phyloP scores from a whole-genome alignment of 106 monocot species.

The Chionographis japonica region DNA sequence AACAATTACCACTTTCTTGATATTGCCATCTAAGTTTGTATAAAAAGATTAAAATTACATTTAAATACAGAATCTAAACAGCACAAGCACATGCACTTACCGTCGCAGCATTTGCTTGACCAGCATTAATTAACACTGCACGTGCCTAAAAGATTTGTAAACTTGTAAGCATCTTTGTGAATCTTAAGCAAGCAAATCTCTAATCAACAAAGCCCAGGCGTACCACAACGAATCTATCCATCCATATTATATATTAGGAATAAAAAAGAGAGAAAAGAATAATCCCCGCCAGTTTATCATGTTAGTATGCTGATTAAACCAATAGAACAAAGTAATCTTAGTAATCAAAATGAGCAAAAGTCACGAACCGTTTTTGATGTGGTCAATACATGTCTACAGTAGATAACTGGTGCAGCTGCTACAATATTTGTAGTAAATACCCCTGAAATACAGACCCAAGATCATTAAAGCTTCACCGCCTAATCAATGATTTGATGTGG shows the following conservation, averaged over 20 bases:
- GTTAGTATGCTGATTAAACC: too few relatives aligned
- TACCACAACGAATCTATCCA: too few relatives aligned
- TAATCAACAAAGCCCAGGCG: too few relatives aligned
- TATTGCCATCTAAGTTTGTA: background rate
- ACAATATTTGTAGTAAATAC: constrained; percentile 90
- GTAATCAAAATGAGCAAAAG: background rate
- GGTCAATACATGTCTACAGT: constrained; percentile 62
- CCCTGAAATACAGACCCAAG: constrained; percentile 32
- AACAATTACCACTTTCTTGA: background rate
- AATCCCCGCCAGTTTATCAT: too few relatives aligned
- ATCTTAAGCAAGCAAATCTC: background rate
- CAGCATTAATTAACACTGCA: constrained; percentile 95
- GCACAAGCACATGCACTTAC: constrained; percentile 40
- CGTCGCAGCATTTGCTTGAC: constrained; percentile 99
- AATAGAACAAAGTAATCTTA: too few relatives aligned
- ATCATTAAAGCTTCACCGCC: too few relatives aligned
- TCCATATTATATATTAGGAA: too few relatives aligned
- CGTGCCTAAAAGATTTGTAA: constrained; percentile 47
- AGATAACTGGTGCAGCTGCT: constrained; percentile 90
- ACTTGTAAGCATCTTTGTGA: background rate
- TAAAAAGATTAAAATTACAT: background rate
- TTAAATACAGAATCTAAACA: background rate
- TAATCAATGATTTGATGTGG: too few relatives aligned
- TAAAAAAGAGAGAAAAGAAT: too few relatives aligned
- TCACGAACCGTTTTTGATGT: constrained; percentile 45